These are phyloP conservation scores for Fagopyrum tataricum DNA, from an alignment of 148 eudicot genomes.

Conservation along the genomic window DNA sequence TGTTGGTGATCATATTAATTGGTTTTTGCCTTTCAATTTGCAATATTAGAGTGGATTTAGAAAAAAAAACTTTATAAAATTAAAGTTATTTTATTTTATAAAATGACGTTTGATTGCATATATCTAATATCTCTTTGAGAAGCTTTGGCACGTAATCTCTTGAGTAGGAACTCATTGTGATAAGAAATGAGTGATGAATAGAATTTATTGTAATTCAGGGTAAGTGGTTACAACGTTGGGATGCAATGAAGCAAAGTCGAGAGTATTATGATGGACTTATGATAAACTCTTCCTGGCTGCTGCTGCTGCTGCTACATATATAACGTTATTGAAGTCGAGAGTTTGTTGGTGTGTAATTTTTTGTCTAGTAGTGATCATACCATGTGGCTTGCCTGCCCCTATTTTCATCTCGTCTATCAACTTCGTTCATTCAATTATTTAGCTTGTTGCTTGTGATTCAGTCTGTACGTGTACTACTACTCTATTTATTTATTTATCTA, in stretches of 20 bases:
- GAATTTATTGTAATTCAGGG: neutral
- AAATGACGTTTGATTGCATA: too few species aligned
- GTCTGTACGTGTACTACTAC: neutral
- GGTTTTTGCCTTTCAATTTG: neutral
- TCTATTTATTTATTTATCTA: neutral
- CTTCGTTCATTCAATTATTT: neutral
- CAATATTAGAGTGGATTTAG: too few species aligned
- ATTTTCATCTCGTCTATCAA: neutral
- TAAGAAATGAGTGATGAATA: neutral
- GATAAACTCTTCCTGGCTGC: neutral
- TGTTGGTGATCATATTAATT: neutral
- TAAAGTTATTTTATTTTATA: too few species aligned
- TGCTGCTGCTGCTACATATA: neutral
- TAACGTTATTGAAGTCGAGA: neutral
- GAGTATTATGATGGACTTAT: neutral
- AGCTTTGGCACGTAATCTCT: too few species aligned
- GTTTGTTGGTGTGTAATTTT: neutral
- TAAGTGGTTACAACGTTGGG: neutral
- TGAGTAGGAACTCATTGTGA: neutral
- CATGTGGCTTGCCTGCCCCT: neutral
- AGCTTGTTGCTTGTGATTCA: neutral
- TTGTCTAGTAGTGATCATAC: conserved; percentile 2
- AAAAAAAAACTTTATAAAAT: too few species aligned
- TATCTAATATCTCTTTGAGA: too few species aligned
- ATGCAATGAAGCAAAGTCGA: neutral